These are phyloP conservation scores for Lunularia cruciata DNA, from an alignment of 225 moss, liverwort and hornwort species.

Conservation along the genomic window DNA sequence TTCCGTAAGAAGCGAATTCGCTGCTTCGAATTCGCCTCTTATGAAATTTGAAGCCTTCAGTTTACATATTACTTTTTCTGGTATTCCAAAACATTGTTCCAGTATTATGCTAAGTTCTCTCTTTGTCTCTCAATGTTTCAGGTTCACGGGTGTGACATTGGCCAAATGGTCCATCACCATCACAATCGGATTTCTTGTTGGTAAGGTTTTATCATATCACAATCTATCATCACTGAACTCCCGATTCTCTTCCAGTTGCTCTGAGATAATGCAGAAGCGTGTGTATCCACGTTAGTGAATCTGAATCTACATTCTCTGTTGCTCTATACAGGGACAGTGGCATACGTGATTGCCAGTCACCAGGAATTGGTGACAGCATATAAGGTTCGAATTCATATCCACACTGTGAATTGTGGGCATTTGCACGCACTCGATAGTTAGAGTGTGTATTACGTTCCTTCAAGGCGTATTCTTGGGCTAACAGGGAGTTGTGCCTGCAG, in stretches of 20 bases:
- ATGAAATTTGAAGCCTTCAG: too few species aligned
- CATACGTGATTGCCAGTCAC: constrained; percentile 62
- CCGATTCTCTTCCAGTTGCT: neutral
- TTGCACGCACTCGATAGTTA: neutral
- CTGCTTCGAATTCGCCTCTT: too few species aligned
- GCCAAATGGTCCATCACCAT: constrained; percentile 89
- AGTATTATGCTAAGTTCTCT: too few species aligned
- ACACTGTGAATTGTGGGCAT: neutral
- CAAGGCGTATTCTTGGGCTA: neutral
- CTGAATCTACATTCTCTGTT: neutral
- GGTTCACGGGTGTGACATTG: constrained; percentile 77
- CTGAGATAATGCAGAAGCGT: neutral
- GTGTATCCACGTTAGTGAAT: neutral
- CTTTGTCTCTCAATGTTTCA: too few species aligned
- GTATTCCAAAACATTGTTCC: too few species aligned
- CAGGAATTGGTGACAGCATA: constrained; percentile 56
- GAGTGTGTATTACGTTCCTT: neutral
- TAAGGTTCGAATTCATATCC: constrained; percentile 48
- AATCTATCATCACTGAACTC: too few species aligned
- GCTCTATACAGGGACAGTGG: constrained; percentile 60
- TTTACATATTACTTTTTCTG: too few species aligned
- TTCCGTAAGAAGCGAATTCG: too few species aligned
- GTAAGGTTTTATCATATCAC: constrained; percentile 26
- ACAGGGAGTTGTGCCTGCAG: constrained; percentile 31
- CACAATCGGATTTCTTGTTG: constrained; percentile 68